phyloP scores from a whole-genome alignment of 768 basidiomycete species.

The Collybia nuda region DNA sequence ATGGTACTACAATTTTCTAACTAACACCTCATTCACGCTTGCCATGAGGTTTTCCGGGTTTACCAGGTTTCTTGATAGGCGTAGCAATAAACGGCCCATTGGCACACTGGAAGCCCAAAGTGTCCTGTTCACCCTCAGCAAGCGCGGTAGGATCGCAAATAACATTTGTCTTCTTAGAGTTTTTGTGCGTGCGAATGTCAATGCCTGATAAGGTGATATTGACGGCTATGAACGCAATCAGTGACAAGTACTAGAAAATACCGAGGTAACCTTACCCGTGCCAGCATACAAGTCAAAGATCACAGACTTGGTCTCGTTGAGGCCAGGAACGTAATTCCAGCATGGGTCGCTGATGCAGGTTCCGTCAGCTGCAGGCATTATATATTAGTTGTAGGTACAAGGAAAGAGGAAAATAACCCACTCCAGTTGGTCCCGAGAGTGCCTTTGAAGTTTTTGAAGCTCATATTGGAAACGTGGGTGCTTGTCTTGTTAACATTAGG shows the following conservation, averaged over 20 bases:
- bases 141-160: conserved; percentile 30
- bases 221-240: conserved; percentile 15
- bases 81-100: conserved; percentile 23
- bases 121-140: conserved; percentile 22
- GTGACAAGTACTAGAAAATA: not conserved
- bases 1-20: too few relatives aligned
- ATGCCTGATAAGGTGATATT: conserved; percentile 24
- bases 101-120: conserved; percentile 29
- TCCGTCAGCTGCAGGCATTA: conserved; percentile 29
- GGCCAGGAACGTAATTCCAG: conserved; percentile 37
- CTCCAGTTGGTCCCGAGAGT: conserved; percentile 34
- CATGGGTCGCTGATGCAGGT: conserved; percentile 37
- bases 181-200: conserved; percentile 23
- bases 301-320: conserved; percentile 30
- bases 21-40: too few relatives aligned
- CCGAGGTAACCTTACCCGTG: conserved; percentile 22
- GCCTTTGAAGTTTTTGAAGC: conserved; percentile 34
- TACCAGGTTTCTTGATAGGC: not conserved
- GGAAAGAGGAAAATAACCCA: conserved; percentile 14
- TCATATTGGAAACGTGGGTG: conserved; percentile 32
- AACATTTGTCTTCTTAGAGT: conserved; percentile 23
- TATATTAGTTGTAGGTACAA: not conserved
- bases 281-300: conserved; percentile 36
- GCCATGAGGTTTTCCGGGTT: not conserved
- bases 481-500: conserved; percentile 29